Evolutionary conservation across 331 rosid genomes (phyloP), one percentile per base, ranked within the genome.

Genomic region (Spiraea crenata): DNA sequence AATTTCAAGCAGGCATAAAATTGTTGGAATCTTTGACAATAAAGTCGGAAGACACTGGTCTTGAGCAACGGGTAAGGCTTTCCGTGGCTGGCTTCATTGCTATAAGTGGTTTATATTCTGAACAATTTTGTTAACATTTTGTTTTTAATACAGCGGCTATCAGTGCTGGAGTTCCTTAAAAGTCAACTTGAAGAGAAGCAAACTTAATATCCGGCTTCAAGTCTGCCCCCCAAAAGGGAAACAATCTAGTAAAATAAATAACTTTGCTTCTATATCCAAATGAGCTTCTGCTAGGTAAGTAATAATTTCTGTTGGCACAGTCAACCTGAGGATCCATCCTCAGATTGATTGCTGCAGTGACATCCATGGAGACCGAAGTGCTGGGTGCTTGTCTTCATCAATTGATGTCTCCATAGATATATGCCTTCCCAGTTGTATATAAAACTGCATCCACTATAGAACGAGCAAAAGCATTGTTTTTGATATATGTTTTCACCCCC

Each of bases 1-100:
- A 90, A 59, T 93, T 93, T 71, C 83, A 85, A 76, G 98, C 90
- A 84, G 98, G 95, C 79, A 87, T 93, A 73, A 80, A 85, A 66
- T 51, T 93, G 72, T 79, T 90, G 82, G 97, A 89, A 69, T 69
- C 90, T 47, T 77, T 90, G 70, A 66, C 84, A 14, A 79, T 89
- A 84, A 82, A 89, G 61, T 73, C 96, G 46, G 92, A 83, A 83
- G 86, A 85, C 11, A 71, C 78, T 58, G 89, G 72, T 37, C 85
- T 90, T 60, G 87, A 84, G 73, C 86, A 87, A 61, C 87, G 93
- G 86, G 97, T 93, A 82, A 77, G 80, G 60, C 71, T 59, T 42
- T 34, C 49, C 74, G 37, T 50, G 40, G 50, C 44, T 37, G 69
- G 50, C 71, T 55, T 20, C 56, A 25, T 34, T 52, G 39, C 35